Conservation (phyloP, 805 yeast genomes). For the Wickerhamomyces mucosus region DNA sequence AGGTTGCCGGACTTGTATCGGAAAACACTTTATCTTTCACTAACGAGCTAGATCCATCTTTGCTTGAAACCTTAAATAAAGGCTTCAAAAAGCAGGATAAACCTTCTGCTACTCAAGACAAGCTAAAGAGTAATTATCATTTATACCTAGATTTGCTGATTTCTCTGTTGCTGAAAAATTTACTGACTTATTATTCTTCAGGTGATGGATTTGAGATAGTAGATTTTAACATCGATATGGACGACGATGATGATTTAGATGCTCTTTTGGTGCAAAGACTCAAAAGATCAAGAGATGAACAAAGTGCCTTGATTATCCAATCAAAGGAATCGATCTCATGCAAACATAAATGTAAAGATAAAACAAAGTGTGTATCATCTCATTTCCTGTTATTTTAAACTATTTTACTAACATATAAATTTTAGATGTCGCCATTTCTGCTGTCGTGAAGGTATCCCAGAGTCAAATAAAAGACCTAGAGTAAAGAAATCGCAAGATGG, state of each 20-base stretch:
- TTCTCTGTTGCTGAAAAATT: conserved; percentile 1
- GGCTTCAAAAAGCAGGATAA: no score
- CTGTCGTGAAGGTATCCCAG: conserved; percentile 35
- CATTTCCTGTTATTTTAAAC: no score
- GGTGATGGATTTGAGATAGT: conserved; percentile 13
- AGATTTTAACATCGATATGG: no score
- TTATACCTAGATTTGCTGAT: conserved; percentile 4
- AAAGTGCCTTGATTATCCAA: no score
- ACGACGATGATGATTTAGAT: conserved; percentile 22
- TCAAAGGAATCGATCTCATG: no score
- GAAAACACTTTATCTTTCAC: conserved; percentile 4
- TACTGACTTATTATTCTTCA: conserved; percentile 6
- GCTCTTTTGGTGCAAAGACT: conserved; percentile 19
- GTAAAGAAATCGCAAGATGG: no score
- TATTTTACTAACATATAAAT: conserved; percentile 9
- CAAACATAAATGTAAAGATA: conserved; percentile 33
- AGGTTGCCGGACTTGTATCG: conserved; percentile 24
- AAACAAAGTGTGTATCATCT: conserved; percentile 11
- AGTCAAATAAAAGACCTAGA: conserved; percentile 1
- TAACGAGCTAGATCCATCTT: background rate
- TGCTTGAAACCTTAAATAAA: no score
- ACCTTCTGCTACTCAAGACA: no score
- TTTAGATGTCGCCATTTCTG: conserved; percentile 35
- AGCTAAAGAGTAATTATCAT: no score
- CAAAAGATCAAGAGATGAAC: no score